Base-by-base conservation (phyloP, 345 rosid genomes). In the Barbarea vulgaris region DNA sequence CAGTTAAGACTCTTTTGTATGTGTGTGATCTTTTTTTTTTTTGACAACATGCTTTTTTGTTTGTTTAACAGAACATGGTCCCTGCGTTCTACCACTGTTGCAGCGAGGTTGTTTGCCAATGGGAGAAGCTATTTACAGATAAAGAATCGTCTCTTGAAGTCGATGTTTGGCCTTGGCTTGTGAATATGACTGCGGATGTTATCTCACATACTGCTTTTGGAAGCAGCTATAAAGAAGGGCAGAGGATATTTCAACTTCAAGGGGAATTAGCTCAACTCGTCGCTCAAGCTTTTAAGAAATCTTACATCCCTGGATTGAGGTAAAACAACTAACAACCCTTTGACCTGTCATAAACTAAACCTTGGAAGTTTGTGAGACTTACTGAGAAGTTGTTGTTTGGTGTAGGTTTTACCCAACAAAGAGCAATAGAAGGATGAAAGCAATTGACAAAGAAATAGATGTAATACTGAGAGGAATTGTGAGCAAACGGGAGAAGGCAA, bases 361-460 rank as follows among this genome's bases (percentile, higher is more conserved):
- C 48, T 24, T 57, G 50, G 13, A 53, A 56, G 30, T 9, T 17
- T 54, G 4, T 46, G 51, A 46, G 51, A 46, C 51, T 17, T 46
- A 46, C 51, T 41, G 39, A 33, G 27, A 33, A n/a, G 52, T 13
- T 59, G 27, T 17, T 56, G 63, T 57, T 33, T 66, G 47, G 46
- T 67, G 50, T 66, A 85, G 91, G 77, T 84, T 82, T 64, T 44
- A 81, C 24, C 91, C 91, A 24, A 81, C 84, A 13, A 77, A 75
- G 70, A 41, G 14, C 11, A 85, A 85, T 22, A 84, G 63, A 55
- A 81, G 79, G 73, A 75, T 85, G 6, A 83, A 79, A 56, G 80
- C 66, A 47, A 75, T 79, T 36, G 70, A 79, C 64, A 74, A 57
- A 44, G 84, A 82, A 61, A 74, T 84, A 18, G 18, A 60, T 56